Percentiles rank a stretch among this genome's conserved stretches.
These are phyloP conservation scores for Candida ortonii DNA, from an alignment of 805 yeast genomes.

Conservation along the genomic window DNA sequence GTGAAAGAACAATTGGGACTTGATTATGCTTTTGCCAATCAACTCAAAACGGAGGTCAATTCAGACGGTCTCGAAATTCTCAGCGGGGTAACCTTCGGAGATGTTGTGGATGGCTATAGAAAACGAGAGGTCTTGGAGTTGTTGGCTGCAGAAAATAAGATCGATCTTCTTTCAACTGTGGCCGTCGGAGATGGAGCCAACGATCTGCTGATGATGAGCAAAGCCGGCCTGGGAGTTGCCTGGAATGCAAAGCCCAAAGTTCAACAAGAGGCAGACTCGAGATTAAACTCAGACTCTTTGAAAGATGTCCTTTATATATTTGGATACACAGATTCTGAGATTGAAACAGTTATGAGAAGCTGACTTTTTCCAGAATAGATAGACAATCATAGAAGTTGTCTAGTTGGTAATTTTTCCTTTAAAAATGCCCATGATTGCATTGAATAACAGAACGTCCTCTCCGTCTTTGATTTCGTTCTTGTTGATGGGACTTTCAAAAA, in stretches of 20 bases:
- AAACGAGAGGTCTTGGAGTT: slow-evolving; percentile 72
- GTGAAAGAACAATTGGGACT: slow-evolving; percentile 65
- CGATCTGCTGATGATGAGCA: slow-evolving; percentile 87
- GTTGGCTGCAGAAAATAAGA: slow-evolving; percentile 53
- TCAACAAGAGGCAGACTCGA: slow-evolving; percentile 76
- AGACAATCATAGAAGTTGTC: no score
- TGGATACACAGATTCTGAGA: slow-evolving; percentile 65
- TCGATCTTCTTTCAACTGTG: slow-evolving; percentile 53
- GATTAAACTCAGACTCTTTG: slow-evolving; percentile 71
- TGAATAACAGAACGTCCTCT: slow-evolving; percentile 68
- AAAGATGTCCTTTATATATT: slow-evolving; percentile 75
- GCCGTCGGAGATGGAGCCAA: slow-evolving; percentile 99
- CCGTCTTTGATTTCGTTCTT: slow-evolving; percentile 55
- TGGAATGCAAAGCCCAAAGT: slow-evolving; percentile 98
- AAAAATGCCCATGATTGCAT: slow-evolving; percentile 80
- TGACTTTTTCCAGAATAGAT: neutral
- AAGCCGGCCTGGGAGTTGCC: slow-evolving; percentile 91
- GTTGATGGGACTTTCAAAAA: slow-evolving; percentile 31
- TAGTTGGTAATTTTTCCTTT: slow-evolving; percentile 47
- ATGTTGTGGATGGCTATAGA: slow-evolving; percentile 78
- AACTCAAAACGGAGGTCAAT: slow-evolving; percentile 46
- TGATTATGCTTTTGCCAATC: slow-evolving; percentile 89
- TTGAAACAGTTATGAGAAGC: slow-evolving; percentile 22
- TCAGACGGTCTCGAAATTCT: slow-evolving; percentile 42
- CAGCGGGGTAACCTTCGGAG: slow-evolving; percentile 76